Evolutionary conservation across 2,329 filamentous ascomycete species (phyloP), one percentile per base, ranked within the genome.

Genomic region (Chrysoporthe austroafricana): DNA sequence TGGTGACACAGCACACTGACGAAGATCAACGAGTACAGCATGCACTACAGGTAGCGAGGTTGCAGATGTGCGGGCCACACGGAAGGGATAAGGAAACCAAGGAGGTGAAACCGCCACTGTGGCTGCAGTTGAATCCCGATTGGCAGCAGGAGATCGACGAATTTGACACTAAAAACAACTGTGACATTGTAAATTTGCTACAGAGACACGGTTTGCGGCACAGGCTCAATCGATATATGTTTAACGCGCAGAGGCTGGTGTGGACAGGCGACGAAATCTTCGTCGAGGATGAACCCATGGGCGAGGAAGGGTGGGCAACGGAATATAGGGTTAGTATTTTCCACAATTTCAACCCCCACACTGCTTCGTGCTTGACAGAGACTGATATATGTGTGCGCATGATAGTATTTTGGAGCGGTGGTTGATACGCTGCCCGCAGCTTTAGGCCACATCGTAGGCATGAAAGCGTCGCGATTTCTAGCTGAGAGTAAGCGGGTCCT

Each of bases 231-330:
- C n/a, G 34, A 0, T 7, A 7, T 2, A 2, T 8, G 7, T 48
- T 32, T 4, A 18, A 21, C 9, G 36, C n/a, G 3, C 1, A 18
- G 18, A 16, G 39, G 13, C 0, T 50, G 3, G 36, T 18, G 21
- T 13, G 16, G 9, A 11, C 14, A 0, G 9, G 21, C 8, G n/a
- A 56, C 1, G 16, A 64, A 18, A 14, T 59, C 16, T 64, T 32
- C 18, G 18, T 66, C 7, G 50, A 59, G 18, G 18, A 34, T 21
- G 67, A 69, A 7, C 18, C n/a, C 8, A 4, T 2, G 1, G 46
- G 7, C 4, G 64, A 69, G 34, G 67, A 67, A 54, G 67, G 67
- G n/a, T 69, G 48, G 32, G 48, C 67, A 44, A 64, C 64, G n/a
- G 67, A 69, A n/a, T 50, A 67, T 16, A 61, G 54, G 56, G 67